Evolutionary conservation across 164 flowering plant species (phyloP), one percentile per base, ranked within the genome.

Genomic region (Stephania japonica): DNA sequence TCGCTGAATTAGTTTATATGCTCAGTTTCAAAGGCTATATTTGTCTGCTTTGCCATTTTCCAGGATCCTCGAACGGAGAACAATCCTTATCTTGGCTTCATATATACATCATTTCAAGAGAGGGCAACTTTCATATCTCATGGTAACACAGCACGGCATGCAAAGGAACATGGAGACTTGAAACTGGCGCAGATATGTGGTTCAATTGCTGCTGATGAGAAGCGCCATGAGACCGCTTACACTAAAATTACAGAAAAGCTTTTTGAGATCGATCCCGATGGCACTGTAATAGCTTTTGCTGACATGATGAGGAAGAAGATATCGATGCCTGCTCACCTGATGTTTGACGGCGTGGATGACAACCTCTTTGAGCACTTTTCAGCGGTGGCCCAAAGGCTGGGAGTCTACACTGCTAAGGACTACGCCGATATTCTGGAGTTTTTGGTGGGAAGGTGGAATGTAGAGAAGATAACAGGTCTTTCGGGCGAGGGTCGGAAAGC

Each of bases 21-120:
- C 64, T 61, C 16, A 9, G 7, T 63, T 63, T 63, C 66, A 23
- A 47, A 3, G 18, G 53, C n/a, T 69, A 1, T 69, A 1, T 43
- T 43, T 61, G 44, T 74, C 41, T 59, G 23, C 69, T 0, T 42
- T 50, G 49, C 0, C 38, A 19, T 64, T 65, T 43, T 65, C 7
- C 71, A 89, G 93, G 91, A 89, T 73, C 91, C 91, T 1, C 68
- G 86, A 24, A 86, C 91, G 5, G 94, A 90, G 78, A 90, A 90
- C 84, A 90, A 69, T 73, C 94, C 94, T 32, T 90, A 88, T 77
- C 87, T 90, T 41, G 94, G 94, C 1, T 90, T 88, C 74, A 81
- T 90, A 68, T 90, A 87, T 85, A 90, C 94, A 7, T 90, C 94
- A 18, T 90, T 90, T 79, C 94, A 90, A 76, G 94, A 90, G 79